phyloP scores from a whole-genome alignment of 2,329 filamentous ascomycete species.

The Colletotrichum acutatum region DNA sequence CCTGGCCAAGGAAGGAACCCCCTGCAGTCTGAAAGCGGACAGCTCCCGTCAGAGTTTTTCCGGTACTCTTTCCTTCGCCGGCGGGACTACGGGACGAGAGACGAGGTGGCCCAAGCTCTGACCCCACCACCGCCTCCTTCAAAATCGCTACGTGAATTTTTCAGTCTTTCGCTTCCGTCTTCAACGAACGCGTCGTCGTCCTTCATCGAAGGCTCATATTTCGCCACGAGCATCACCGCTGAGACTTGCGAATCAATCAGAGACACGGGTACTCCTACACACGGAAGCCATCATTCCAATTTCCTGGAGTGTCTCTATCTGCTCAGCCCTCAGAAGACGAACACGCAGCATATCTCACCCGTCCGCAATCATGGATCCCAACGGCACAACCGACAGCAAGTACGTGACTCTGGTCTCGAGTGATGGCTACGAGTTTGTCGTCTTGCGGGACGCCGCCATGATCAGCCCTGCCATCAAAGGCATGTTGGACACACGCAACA shows the following conservation, averaged over 20 bases:
- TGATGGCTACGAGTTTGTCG: constrained; percentile 82
- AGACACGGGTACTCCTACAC: neutral
- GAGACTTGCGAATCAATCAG: neutral
- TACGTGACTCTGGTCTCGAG: constrained; percentile 82
- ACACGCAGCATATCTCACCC: neutral
- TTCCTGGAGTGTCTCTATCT: too few species aligned
- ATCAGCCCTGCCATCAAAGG: constrained; percentile 78
- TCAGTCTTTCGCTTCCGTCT: neutral
- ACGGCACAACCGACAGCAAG: constrained; percentile 56
- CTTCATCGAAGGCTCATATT: constrained; percentile 9
- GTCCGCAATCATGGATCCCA: constrained; percentile 14
- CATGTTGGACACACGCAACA: constrained; percentile 78
- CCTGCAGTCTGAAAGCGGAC: constrained; percentile 10
- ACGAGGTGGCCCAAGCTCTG: constrained; percentile 19
- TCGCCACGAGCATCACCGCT: constrained; percentile 5
- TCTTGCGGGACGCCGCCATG: constrained; percentile 76
- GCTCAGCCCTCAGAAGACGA: neutral
- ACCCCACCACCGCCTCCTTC: constrained; percentile 30
- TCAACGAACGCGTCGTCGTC: constrained; percentile 12
- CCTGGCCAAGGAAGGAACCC: constrained; percentile 2
- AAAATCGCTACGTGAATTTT: constrained; percentile 34
- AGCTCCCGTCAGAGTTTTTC: constrained; percentile 23
- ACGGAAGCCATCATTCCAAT: neutral
- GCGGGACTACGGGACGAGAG: neutral
- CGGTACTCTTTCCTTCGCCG: constrained; percentile 1